Evolutionary conservation across 441 rosid species (phyloP).

Genomic region (Lepidium campestre): DNA sequence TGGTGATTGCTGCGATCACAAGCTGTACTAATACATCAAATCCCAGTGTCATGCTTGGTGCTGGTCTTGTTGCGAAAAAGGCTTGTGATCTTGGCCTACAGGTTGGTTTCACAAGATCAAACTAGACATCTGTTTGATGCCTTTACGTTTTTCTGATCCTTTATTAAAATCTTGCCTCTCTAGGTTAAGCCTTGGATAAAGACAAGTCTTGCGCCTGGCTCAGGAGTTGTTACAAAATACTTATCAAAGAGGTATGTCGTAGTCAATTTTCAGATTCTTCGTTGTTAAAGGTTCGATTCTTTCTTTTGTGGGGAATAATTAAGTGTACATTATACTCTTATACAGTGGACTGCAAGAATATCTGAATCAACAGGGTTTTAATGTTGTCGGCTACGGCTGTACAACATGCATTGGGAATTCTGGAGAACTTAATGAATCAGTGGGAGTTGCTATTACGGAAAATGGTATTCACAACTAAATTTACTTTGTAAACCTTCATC

Average conservation of each 20-base stretch:
- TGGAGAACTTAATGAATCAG: conserved; percentile 90
- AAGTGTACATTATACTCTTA: conserved; percentile 1
- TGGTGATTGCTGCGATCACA: conserved; percentile 93
- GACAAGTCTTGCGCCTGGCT: conserved; percentile 98
- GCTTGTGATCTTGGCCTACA: conserved; percentile 57
- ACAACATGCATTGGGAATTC: conserved; percentile 99
- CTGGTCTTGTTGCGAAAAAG: conserved; percentile 90
- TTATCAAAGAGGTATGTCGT: conserved; percentile 52
- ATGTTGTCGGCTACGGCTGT: conserved; percentile 97
- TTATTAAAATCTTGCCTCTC: conserved; percentile 1
- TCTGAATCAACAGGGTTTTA: conserved; percentile 80
- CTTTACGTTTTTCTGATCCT: conserved; percentile 7
- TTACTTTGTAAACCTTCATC: neutral
- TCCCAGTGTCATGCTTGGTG: conserved; percentile 97
- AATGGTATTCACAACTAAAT: conserved; percentile 48
- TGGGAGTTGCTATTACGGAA: conserved; percentile 86
- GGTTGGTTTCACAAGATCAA: conserved; percentile 9
- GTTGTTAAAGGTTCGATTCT: neutral
- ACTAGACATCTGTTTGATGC: neutral
- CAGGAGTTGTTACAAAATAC: conserved; percentile 96
- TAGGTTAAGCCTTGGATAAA: conserved; percentile 98
- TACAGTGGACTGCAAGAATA: conserved; percentile 88
- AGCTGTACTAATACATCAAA: conserved; percentile 98
- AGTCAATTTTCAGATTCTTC: too few species aligned
- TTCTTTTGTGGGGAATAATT: neutral